phyloP scores from a whole-genome alignment of 805 yeast genomes.

The Kockiozyma suomiensis region DNA sequence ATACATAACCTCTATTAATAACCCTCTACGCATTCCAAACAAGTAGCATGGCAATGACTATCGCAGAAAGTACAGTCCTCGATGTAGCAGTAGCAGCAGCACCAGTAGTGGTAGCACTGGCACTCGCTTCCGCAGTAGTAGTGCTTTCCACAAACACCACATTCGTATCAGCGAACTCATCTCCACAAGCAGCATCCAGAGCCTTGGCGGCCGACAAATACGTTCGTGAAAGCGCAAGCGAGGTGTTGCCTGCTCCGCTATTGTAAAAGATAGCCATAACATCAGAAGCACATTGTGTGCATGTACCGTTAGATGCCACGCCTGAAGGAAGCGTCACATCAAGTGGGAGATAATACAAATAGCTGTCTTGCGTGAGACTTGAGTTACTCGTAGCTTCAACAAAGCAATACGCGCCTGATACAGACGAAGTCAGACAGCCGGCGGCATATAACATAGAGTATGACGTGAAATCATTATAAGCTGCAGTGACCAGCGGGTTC shows the following conservation, averaged over 20 bases:
- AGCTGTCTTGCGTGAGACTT: conserved; percentile 36
- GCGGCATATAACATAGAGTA: conserved; percentile 37
- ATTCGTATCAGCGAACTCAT: conserved; percentile 2
- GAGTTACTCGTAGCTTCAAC: conserved; percentile 36
- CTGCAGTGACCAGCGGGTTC: conserved; percentile 39
- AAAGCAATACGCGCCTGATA: conserved; percentile 38
- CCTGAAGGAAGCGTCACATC: conserved; percentile 37
- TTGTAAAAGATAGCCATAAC: conserved; percentile 37
- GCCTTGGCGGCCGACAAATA: conserved; percentile 38
- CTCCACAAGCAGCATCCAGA: conserved; percentile 34
- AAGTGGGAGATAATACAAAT: conserved; percentile 40
- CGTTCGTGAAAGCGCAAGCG: conserved; percentile 37
- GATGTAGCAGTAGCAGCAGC: background rate
- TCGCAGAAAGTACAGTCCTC: too few relatives aligned
- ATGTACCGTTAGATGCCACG: conserved; percentile 29
- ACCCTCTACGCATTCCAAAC: too few relatives aligned
- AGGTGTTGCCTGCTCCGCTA: conserved; percentile 33
- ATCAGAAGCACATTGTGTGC: conserved; percentile 37
- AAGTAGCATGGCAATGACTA: too few relatives aligned
- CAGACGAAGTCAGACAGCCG: conserved; percentile 36
- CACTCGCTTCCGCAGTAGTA: background rate
- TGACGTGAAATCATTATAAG: conserved; percentile 38
- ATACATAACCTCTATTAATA: background rate
- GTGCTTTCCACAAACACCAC: conserved; percentile 12
- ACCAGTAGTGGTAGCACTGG: background rate